These are phyloP conservation scores for Bipolaris cookei DNA, from an alignment of 2,329 filamentous ascomycete genomes.

Conservation along the genomic window DNA sequence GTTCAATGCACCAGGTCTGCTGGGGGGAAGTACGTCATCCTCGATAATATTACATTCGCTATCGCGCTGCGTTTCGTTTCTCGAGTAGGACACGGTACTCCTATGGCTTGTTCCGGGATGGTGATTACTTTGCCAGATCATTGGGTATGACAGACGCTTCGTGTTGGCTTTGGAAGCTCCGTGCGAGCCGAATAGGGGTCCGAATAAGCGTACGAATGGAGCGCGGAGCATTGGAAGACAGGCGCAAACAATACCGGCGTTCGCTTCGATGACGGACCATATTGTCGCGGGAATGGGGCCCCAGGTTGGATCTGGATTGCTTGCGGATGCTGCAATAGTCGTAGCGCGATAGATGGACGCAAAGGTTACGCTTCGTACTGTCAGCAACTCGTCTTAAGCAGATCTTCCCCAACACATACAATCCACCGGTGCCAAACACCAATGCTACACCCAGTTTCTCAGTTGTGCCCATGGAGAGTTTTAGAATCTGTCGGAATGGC, in stretches of 20 bases:
- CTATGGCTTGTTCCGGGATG: constrained; percentile 12
- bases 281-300: constrained; percentile 32
- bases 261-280: constrained; percentile 35
- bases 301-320: constrained; percentile 31
- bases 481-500: constrained; percentile 27
- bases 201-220: constrained; percentile 31
- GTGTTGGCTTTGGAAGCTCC: constrained; percentile 9
- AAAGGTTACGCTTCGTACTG: constrained; percentile 26
- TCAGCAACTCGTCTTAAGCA: constrained; percentile 7
- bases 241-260: constrained; percentile 34
- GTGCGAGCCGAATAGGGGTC: constrained; percentile 25
- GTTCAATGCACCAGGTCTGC: constrained; percentile 4
- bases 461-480: constrained; percentile 27
- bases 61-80: constrained; percentile 21
- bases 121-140: constrained; percentile 20
- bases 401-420: constrained; percentile 17
- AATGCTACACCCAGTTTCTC: constrained; percentile 32
- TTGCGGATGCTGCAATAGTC: constrained; percentile 31
- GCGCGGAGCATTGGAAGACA: constrained; percentile 34
- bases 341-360: constrained; percentile 36
- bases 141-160: constrained; percentile 20
- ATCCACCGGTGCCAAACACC: constrained; percentile 32
- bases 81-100: constrained; percentile 11
- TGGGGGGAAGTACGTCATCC: neutral
- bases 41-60: constrained; percentile 25